phyloP scores from a whole-genome alignment of 192 early-diverging fungal species.

The Coemansia sp. region DNA sequence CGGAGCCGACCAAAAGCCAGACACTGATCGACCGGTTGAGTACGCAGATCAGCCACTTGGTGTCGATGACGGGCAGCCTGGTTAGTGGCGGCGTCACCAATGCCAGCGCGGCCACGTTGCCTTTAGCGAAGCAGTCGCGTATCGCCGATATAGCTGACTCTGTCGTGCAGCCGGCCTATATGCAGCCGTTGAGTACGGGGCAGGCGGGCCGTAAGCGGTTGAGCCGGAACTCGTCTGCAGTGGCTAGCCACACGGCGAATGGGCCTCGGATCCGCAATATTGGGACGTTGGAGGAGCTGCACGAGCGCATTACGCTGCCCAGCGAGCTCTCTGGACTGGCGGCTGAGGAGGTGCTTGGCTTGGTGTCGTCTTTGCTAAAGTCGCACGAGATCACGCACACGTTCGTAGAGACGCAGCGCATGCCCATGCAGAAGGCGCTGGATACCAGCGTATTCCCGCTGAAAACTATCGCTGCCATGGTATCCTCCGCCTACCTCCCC shows the following conservation, averaged over 20 bases:
- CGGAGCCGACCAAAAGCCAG: background rate
- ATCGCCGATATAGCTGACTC: conserved; percentile 2
- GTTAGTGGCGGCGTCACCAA: background rate
- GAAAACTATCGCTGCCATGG: conserved; percentile 27
- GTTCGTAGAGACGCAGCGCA: conserved; percentile 35
- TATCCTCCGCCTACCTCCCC: conserved; percentile 3
- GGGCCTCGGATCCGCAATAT: conserved; percentile 15
- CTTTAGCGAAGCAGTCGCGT: background rate
- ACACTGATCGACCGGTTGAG: conserved; percentile 20
- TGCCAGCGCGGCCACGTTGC: background rate
- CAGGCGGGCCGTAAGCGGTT: background rate
- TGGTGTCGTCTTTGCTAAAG: conserved; percentile 25
- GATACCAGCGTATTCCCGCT: conserved; percentile 31
- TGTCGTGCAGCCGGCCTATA: conserved; percentile 16
- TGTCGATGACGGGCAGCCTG: conserved; percentile 2
- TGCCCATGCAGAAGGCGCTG: conserved; percentile 21
- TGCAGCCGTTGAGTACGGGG: conserved; percentile 23
- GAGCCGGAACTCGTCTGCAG: background rate
- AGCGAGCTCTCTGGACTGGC: conserved; percentile 9
- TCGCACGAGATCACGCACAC: conserved; percentile 43
- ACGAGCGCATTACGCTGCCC: conserved; percentile 29
- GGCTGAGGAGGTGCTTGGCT: conserved; percentile 17
- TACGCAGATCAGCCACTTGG: conserved; percentile 13
- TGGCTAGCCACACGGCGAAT: background rate
- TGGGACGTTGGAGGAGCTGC: conserved; percentile 6